These are phyloP conservation scores for Talaromyces piceae DNA, from an alignment of 2,329 filamentous ascomycete species.

Conservation along the genomic window DNA sequence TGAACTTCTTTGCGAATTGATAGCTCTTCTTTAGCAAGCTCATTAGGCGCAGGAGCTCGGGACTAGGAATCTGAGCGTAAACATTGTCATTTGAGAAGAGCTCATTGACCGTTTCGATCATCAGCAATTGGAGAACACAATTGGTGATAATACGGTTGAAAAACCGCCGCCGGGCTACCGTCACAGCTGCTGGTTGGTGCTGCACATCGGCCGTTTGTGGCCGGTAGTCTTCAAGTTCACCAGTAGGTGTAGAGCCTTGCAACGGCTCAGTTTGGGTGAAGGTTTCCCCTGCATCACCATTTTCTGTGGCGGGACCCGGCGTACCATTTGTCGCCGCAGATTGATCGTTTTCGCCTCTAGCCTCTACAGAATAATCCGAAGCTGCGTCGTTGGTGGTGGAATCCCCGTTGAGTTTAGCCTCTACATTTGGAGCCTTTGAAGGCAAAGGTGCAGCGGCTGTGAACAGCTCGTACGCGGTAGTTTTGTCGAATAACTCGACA, in stretches of 20 bases:
- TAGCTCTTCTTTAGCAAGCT: conserved; percentile 89
- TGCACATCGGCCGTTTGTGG: conserved; percentile 62
- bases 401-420: conserved; percentile 25
- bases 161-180: conserved; percentile 83
- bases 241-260: conserved; percentile 19
- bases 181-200: conserved; percentile 85
- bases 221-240: conserved; percentile 76
- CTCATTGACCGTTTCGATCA: conserved; percentile 99
- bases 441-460: conserved; percentile 58
- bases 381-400: conserved; percentile 19
- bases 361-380: conserved; percentile 17
- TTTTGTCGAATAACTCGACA: conserved; percentile 88
- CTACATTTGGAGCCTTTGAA: conserved; percentile 16
- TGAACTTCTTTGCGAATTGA: conserved; percentile 94
- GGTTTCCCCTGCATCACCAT: conserved; percentile 21
- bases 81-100: conserved; percentile 96
- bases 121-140: conserved; percentile 92
- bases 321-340: conserved; percentile 24
- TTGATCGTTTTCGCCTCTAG: conserved; percentile 16
- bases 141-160: conserved; percentile 99
- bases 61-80: conserved; percentile 84
- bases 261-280: conserved; percentile 5
- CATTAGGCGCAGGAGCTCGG: conserved; percentile 88
- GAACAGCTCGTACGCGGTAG: conserved; percentile 91
- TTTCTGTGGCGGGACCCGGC: conserved; percentile 21